Evolutionary conservation across 2,329 filamentous ascomycete species (phyloP).

Genomic region (Thelonectria olida): DNA sequence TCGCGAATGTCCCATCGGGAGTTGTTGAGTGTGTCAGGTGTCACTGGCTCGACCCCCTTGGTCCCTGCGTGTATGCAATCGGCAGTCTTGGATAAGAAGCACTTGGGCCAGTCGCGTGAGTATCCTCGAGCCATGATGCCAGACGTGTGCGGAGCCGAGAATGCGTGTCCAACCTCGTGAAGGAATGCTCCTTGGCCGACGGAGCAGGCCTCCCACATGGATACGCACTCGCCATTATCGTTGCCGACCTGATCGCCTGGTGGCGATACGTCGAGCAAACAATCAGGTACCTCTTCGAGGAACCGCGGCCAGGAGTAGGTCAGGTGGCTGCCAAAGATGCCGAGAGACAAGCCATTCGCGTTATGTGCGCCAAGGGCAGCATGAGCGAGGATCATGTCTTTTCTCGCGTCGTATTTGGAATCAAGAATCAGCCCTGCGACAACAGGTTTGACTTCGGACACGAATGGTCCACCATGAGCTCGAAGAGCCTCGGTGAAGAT

Average conservation of each 20-base stretch:
- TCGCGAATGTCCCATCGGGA: slow-evolving; percentile 76
- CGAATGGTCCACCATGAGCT: slow-evolving; percentile 44
- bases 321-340: slow-evolving; percentile 76
- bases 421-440: slow-evolving; percentile 78
- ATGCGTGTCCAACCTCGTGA: slow-evolving; percentile 76
- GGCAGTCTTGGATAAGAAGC: slow-evolving; percentile 49
- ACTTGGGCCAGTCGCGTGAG: slow-evolving; percentile 52
- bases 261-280: slow-evolving; percentile 50
- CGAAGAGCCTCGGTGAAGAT: slow-evolving; percentile 57
- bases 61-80: slow-evolving; percentile 41
- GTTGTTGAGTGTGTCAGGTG: slow-evolving; percentile 58
- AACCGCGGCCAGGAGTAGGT: slow-evolving; percentile 76
- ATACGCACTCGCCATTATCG: slow-evolving; percentile 52
- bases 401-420: slow-evolving; percentile 69
- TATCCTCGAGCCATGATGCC: slow-evolving; percentile 69
- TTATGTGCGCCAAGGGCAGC: slow-evolving; percentile 67
- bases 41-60: slow-evolving; percentile 27
- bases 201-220: slow-evolving; percentile 56
- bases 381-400: slow-evolving; percentile 70
- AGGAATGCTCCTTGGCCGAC: slow-evolving; percentile 75
- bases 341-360: slow-evolving; percentile 67
- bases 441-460: slow-evolving; percentile 60
- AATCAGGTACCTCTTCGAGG: slow-evolving; percentile 70
- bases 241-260: slow-evolving; percentile 52
- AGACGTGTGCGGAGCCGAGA: slow-evolving; percentile 74